phyloP scores from a whole-genome alignment of 139 green algal genomes.

The Picochlorum costavermella region DNA sequence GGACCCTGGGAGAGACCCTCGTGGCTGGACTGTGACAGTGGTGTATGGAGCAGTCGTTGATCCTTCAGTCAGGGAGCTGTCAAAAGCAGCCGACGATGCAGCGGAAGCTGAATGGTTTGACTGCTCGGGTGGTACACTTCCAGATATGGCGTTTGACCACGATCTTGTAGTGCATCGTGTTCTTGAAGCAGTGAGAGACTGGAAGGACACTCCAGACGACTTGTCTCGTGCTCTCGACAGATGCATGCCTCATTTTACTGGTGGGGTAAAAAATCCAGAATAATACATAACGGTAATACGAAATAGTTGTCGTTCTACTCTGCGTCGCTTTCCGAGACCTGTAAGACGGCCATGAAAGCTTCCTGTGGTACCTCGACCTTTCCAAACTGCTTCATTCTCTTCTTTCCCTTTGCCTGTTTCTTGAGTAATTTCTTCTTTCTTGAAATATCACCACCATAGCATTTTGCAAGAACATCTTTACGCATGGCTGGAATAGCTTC shows the following conservation, averaged over 20 bases:
- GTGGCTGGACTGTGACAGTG: conserved; percentile 74
- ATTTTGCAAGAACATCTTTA: conserved; percentile 96
- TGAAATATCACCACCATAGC: conserved; percentile 65
- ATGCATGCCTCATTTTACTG: background rate
- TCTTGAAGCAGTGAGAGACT: conserved; percentile 6
- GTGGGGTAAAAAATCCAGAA: conserved; percentile 6
- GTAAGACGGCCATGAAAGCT: conserved; percentile 94
- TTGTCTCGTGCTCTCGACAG: no score
- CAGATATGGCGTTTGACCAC: conserved; percentile 45
- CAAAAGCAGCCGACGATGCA: conserved; percentile 59
- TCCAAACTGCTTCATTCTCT: conserved; percentile 83
- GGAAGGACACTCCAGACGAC: no score
- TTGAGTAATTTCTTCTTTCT: conserved; percentile 93
- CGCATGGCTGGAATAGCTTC: conserved; percentile 67
- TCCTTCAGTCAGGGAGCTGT: conserved; percentile 28
- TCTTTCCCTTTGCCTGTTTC: conserved; percentile 94
- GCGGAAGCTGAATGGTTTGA: conserved; percentile 8
- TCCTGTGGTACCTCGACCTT: conserved; percentile 88
- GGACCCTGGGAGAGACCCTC: conserved; percentile 69
- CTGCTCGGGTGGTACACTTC: background rate
- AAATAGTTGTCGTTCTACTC: background rate
- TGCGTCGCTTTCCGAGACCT: conserved; percentile 18
- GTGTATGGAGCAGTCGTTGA: conserved; percentile 72
- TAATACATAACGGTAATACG: background rate
- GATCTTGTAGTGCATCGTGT: conserved; percentile 31